phyloP scores from a whole-genome alignment of 768 basidiomycete genomes.

The Psilocybe sp. region DNA sequence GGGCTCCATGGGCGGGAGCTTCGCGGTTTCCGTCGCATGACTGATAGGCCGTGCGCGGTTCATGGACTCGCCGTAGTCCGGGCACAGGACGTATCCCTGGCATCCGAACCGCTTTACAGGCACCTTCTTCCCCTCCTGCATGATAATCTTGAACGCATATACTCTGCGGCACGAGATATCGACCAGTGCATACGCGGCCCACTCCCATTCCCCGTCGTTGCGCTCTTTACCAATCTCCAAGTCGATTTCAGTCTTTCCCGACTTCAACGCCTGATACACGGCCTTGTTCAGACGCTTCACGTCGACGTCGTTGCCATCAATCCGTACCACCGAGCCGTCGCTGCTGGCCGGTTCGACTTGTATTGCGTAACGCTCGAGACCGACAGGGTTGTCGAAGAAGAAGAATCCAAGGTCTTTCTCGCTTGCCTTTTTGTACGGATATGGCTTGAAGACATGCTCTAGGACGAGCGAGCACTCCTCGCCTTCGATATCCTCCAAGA shows the following conservation, averaged over 20 bases:
- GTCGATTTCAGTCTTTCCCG: constrained; percentile 35
- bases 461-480: constrained; percentile 36
- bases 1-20: constrained; percentile 25
- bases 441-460: constrained; percentile 34
- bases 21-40: constrained; percentile 31
- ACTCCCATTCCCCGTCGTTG: constrained; percentile 29
- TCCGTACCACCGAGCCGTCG: constrained; percentile 16
- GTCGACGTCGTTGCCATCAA: constrained; percentile 20
- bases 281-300: constrained; percentile 26
- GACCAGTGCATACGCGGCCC: constrained; percentile 35
- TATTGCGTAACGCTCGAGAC: constrained; percentile 21
- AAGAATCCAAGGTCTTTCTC: constrained; percentile 29
- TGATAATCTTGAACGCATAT: constrained; percentile 37
- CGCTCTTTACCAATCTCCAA: constrained; percentile 28
- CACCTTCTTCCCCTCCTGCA: constrained; percentile 26
- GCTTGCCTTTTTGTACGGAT: constrained; percentile 19
- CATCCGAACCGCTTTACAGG: constrained; percentile 26
- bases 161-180: constrained; percentile 37
- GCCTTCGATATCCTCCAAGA: constrained; percentile 33
- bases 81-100: constrained; percentile 35
- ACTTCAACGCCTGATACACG: constrained; percentile 34
- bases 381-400: constrained; percentile 30
- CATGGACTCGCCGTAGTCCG: constrained; percentile 28
- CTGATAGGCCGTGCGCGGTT: constrained; percentile 27
- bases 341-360: constrained; percentile 18